Percentiles rank a stretch among this genome's conserved stretches.
Conservation (phyloP, 169 alveolate genomes). For the Plasmodium reichenowi region DNA sequence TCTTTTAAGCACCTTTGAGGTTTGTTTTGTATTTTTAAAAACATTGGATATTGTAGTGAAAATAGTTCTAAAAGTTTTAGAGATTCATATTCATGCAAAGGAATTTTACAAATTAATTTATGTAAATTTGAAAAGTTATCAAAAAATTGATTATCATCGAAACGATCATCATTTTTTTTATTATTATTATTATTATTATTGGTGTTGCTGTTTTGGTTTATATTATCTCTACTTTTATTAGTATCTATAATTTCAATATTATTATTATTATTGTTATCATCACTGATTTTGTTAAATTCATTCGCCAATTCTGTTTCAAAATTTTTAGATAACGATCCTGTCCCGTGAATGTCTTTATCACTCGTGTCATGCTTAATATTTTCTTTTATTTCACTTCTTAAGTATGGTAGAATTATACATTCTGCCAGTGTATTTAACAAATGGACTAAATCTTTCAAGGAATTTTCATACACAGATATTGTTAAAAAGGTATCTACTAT, state of each 20-base stretch:
- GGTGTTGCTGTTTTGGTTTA: background rate
- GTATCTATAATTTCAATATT: background rate
- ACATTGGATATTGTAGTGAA: conserved; percentile 76
- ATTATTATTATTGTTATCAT: background rate
- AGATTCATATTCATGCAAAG: conserved; percentile 74
- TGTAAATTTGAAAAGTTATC: conserved; percentile 24
- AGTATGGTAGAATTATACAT: conserved; percentile 73
- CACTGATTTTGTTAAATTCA: conserved; percentile 7
- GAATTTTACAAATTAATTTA: conserved; percentile 61
- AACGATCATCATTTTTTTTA: background rate
- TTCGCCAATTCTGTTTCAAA: conserved; percentile 5
- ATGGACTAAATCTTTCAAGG: conserved; percentile 56
- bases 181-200: background rate
- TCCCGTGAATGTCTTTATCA: background rate
- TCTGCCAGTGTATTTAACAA: conserved; percentile 67
- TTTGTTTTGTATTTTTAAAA: conserved; percentile 62
- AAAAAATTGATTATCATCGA: background rate
- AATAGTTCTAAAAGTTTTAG: conserved; percentile 59
- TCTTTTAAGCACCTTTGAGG: conserved; percentile 65
- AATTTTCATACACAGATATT: conserved; percentile 64
- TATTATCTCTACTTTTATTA: background rate
- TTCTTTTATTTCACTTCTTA: conserved; percentile 48
- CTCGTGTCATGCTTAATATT: background rate
- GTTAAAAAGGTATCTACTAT: conserved; percentile 63
- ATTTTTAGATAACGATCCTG: conserved; percentile 6